Evolutionary conservation across 2,329 filamentous ascomycete species (phyloP), one percentile per base, ranked within the genome.

Genomic region (Pseudocercospora vitis): DNA sequence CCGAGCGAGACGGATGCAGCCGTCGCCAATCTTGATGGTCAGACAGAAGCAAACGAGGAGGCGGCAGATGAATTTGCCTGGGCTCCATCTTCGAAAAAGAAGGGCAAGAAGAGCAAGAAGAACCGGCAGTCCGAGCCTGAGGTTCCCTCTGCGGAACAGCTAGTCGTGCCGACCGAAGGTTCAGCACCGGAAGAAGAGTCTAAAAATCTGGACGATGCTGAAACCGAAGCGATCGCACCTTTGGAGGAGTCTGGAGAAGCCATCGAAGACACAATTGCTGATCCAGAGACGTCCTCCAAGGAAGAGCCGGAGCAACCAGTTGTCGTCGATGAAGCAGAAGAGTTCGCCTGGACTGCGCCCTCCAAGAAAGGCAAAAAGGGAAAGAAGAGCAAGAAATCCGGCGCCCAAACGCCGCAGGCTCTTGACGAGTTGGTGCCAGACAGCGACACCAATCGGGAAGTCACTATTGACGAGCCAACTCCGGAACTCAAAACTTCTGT

Each of bases 311-410:
- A 19, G n/a, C 29, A 39, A n/a, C 11, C 26, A 29, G 28, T 48
- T 12, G 31, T 45, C n/a, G 18, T 28, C 12, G 42, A 42, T 4
- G 47, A 48, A 35, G 33, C 37, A 35, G 52, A 50, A 5, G 19
- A 11, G 35, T 48, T 42, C 29, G 32, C 23, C 3, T 32, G n/a
- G 39, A 29, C 37, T 26, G 37, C 50, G 21, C 7, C 29, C 19
- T 48, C 45, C 2, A 49, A 53, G 21, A 53, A 49, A 37, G 45
- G 47, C 37, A 49, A 45, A 37, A 64, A 63, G 28, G 60, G 53
- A 6, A 64, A 64, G 53, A 64, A 64, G 48, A 47, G 37, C 9
- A 55, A 58, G 23, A 52, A 53, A 16, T 31, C 47, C 11, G 49
- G 44, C 4, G 24, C 55, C 4, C 47, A 45, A 8, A 57, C 52